phyloP scores from a whole-genome alignment of 2,329 filamentous ascomycete genomes.

The Xylariaceae sp. region DNA sequence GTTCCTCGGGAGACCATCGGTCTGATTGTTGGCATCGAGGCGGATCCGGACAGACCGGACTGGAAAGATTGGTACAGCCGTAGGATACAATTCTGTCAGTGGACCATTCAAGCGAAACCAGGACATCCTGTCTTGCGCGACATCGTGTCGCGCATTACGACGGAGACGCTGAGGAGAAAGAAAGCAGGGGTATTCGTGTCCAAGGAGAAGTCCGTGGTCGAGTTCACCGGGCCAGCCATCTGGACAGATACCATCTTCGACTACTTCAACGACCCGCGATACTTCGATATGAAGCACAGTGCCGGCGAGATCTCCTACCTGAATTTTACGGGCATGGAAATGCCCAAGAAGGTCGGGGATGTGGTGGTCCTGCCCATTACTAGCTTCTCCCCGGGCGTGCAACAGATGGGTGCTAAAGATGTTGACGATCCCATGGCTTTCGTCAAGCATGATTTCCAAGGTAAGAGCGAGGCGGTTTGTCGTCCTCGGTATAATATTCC shows the following conservation, averaged over 20 bases:
- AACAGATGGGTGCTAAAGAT: conserved; percentile 86
- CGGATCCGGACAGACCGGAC: conserved; percentile 85
- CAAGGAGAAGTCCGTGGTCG: conserved; percentile 72
- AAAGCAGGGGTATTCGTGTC: conserved; percentile 42
- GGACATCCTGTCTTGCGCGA: conserved; percentile 89
- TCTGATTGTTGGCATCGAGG: conserved; percentile 90
- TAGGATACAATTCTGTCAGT: conserved; percentile 96
- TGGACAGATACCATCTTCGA: conserved; percentile 92
- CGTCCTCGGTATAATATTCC: background rate
- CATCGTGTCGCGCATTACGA: conserved; percentile 78
- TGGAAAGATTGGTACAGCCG: conserved; percentile 96
- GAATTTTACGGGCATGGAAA: conserved; percentile 84
- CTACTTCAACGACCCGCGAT: conserved; percentile 88
- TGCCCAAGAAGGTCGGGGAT: conserved; percentile 82
- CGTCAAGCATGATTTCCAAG: conserved; percentile 95
- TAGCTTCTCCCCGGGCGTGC: conserved; percentile 90
- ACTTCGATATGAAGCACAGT: conserved; percentile 72
- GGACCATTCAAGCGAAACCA: conserved; percentile 95
- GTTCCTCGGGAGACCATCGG: conserved; percentile 75
- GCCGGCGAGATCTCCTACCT: conserved; percentile 72
- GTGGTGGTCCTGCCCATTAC: conserved; percentile 93
- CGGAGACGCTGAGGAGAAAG: conserved; percentile 72
- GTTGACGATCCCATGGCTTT: conserved; percentile 92
- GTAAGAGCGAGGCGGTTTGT: conserved; percentile 42
- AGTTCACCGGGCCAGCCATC: conserved; percentile 87